Evolutionary conservation across 2,329 filamentous ascomycete species (phyloP).

Genomic region (Thermomyces lanuginosus): DNA sequence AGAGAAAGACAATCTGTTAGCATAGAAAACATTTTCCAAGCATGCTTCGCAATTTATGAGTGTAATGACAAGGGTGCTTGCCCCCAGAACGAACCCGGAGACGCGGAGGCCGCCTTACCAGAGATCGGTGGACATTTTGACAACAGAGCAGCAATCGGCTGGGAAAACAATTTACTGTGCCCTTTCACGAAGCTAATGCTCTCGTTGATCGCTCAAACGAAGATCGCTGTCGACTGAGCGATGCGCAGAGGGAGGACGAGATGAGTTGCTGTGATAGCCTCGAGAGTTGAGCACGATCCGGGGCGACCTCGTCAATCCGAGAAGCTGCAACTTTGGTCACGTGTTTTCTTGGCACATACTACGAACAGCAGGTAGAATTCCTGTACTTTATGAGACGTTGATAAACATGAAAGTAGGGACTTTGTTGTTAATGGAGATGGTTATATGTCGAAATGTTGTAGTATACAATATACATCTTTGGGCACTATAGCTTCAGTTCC

Average conservation of each 20-base stretch:
- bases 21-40: not conserved
- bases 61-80: constrained; percentile 1
- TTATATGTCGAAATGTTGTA: too few species aligned
- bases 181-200: too few species aligned
- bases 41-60: constrained; percentile 4
- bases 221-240: constrained; percentile 1
- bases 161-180: too few species aligned
- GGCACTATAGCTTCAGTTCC: constrained; percentile 6
- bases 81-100: constrained; percentile 3
- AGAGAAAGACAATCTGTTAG: constrained; percentile 15
- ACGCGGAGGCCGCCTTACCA: constrained; percentile 48
- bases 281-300: too few species aligned
- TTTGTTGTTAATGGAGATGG: too few species aligned
- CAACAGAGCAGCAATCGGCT: constrained; percentile 7
- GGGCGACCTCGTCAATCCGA: too few species aligned
- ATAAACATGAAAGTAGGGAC: too few species aligned
- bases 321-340: constrained; percentile 12
- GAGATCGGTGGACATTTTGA: constrained; percentile 61
- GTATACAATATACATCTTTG: not conserved
- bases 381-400: too few species aligned
- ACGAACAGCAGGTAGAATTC: too few species aligned
- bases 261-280: not conserved
- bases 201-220: too few species aligned
- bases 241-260: not conserved
- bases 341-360: constrained; percentile 16